Conservation (phyloP, 345 rosid genomes). For the Lagerstroemia speciosa region DNA sequence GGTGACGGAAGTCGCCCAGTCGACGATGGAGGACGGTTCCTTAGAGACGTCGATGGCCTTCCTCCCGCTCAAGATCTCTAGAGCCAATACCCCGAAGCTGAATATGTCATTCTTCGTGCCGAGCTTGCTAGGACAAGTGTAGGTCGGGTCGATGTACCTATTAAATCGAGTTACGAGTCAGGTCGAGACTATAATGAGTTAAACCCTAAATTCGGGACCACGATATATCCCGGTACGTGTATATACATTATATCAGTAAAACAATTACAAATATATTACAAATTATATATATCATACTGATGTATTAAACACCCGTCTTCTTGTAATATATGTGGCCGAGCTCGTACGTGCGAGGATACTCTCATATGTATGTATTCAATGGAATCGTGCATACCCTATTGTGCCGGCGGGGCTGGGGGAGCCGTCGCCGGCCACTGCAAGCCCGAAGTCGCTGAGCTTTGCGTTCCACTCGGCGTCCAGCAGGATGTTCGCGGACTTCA, state of each 20-base stretch:
- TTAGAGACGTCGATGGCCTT: conserved; percentile 48
- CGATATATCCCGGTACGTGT: too few species aligned
- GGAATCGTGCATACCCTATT: conserved; percentile 30
- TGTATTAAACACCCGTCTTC: too few species aligned
- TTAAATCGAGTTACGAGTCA: neutral
- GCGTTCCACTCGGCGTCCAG: conserved; percentile 48
- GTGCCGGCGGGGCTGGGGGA: conserved; percentile 74
- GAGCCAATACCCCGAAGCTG: conserved; percentile 55
- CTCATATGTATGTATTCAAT: neutral
- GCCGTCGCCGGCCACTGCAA: conserved; percentile 24
- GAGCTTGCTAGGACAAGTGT: conserved; percentile 40
- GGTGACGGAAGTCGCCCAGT: conserved; percentile 59
- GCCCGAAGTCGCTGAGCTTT: conserved; percentile 64
- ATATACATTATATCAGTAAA: too few species aligned
- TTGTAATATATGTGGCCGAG: too few species aligned
- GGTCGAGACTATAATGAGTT: too few species aligned
- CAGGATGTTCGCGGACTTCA: conserved; percentile 59
- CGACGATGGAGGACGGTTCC: conserved; percentile 42
- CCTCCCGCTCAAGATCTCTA: conserved; percentile 60
- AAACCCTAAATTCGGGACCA: too few species aligned
- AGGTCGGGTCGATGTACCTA: conserved; percentile 46
- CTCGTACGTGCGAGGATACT: too few species aligned
- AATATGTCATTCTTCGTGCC: conserved; percentile 53
- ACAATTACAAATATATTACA: too few species aligned
- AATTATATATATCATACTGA: too few species aligned